Conservation (phyloP, 352 stramenopile species). For the Plasmopara viticola region DNA sequence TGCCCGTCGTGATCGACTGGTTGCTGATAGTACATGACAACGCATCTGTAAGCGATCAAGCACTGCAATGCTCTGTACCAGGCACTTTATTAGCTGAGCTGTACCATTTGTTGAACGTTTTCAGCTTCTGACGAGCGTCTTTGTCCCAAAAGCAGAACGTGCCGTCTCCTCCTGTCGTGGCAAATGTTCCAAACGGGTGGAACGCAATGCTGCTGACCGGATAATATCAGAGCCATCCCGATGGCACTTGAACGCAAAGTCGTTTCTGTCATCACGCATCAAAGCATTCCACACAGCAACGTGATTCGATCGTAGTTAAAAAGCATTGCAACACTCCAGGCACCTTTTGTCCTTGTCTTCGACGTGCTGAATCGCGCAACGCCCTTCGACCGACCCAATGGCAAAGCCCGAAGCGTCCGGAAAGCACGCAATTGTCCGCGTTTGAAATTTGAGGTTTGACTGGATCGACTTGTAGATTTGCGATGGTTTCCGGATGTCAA, state of each 20-base stretch:
- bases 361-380: conserved; percentile 87
- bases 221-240: conserved; percentile 84
- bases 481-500: conserved; percentile 74
- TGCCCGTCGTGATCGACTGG: conserved; percentile 86
- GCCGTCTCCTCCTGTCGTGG: conserved; percentile 92
- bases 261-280: conserved; percentile 29
- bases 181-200: conserved; percentile 93
- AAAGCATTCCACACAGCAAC: conserved; percentile 3
- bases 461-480: conserved; percentile 84
- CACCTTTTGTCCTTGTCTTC: conserved; percentile 74
- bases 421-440: conserved; percentile 84
- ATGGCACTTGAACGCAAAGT: conserved; percentile 92
- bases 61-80: not conserved
- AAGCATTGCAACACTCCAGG: conserved; percentile 1
- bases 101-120: conserved; percentile 81
- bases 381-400: conserved; percentile 88
- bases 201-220: conserved; percentile 88
- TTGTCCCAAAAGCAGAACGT: conserved; percentile 99
- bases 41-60: not conserved
- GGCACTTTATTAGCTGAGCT: conserved; percentile 27
- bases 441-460: conserved; percentile 86
- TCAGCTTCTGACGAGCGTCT: conserved; percentile 95
- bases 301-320: not conserved
- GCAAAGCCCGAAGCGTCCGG: conserved; percentile 86
- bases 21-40: conserved; percentile 37